phyloP scores from a whole-genome alignment of 768 basidiomycete species.

The Suillus lakei region DNA sequence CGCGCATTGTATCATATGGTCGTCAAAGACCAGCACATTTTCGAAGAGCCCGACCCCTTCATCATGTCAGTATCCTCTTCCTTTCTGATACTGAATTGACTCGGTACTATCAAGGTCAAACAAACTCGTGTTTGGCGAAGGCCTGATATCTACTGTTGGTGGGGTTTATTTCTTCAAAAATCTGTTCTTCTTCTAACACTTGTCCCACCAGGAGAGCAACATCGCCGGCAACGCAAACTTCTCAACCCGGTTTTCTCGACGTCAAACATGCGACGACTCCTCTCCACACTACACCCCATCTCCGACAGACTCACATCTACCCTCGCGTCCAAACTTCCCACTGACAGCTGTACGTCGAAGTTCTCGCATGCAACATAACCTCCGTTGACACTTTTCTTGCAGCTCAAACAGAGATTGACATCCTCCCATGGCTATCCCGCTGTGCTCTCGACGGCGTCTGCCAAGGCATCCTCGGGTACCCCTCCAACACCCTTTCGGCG shows the following conservation, averaged over 20 bases:
- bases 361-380: constrained; percentile 4
- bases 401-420: constrained; percentile 25
- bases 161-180: not conserved
- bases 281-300: constrained; percentile 37
- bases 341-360: constrained; percentile 31
- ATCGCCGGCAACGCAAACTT: constrained; percentile 48
- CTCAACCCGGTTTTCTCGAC: constrained; percentile 50
- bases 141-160: constrained; percentile 2
- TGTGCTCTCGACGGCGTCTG: constrained; percentile 54
- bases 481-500: constrained; percentile 35
- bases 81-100: not conserved
- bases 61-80: constrained; percentile 40
- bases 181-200: constrained; percentile 6
- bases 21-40: constrained; percentile 52
- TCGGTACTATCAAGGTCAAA: constrained; percentile 4
- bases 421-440: constrained; percentile 43
- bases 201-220: constrained; percentile 39
- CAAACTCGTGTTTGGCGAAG: constrained; percentile 8
- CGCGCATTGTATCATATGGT: constrained; percentile 53
- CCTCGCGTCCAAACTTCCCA: constrained; percentile 23
- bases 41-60: constrained; percentile 50
- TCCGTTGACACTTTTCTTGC: constrained; percentile 1
- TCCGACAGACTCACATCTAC: constrained; percentile 29
- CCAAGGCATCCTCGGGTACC: constrained; percentile 49
- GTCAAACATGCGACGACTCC: constrained; percentile 40